Evolutionary conservation across 1,284 basidiomycete species (phyloP).

Genomic region (Inonotus hispidus): DNA sequence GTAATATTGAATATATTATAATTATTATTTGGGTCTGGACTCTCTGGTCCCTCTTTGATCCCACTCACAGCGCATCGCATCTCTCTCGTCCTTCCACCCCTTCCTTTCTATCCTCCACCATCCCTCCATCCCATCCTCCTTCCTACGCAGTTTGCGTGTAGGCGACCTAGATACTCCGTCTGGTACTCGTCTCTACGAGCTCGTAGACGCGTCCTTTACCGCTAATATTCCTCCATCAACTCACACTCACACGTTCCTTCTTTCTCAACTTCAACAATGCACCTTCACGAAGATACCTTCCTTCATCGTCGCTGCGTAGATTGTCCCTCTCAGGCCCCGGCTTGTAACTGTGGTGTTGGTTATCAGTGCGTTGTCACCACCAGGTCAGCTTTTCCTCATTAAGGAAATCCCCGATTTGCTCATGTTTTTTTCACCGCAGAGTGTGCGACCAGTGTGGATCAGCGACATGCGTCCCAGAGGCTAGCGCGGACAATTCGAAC

Average conservation of each 20-base stretch:
- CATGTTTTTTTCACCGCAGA: slow-evolving; percentile 20
- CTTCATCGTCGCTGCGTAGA: slow-evolving; percentile 36
- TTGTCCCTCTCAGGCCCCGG: slow-evolving; percentile 39
- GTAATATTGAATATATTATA: no score
- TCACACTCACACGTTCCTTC: slow-evolving; percentile 29
- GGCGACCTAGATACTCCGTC: neutral
- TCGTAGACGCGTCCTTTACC: neutral
- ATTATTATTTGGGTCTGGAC: no score
- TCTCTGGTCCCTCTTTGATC: no score
- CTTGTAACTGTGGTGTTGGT: slow-evolving; percentile 13
- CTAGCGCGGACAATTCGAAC: slow-evolving; percentile 20
- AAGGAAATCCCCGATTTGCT: neutral
- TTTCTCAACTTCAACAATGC: slow-evolving; percentile 37
- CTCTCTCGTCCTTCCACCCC: neutral
- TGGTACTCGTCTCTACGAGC: neutral
- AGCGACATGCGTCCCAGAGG: slow-evolving; percentile 45
- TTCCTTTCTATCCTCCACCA: neutral
- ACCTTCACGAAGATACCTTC: slow-evolving; percentile 31
- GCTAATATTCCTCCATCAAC: slow-evolving; percentile 18
- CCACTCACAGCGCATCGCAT: slow-evolving; percentile 4
- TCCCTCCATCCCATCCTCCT: neutral
- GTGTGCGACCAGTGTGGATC: slow-evolving; percentile 30
- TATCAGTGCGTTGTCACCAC: slow-evolving; percentile 7
- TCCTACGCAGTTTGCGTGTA: neutral
- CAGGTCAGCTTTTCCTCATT: neutral